phyloP scores from a whole-genome alignment of 148 eudicot genomes.

The Drosera capensis region DNA sequence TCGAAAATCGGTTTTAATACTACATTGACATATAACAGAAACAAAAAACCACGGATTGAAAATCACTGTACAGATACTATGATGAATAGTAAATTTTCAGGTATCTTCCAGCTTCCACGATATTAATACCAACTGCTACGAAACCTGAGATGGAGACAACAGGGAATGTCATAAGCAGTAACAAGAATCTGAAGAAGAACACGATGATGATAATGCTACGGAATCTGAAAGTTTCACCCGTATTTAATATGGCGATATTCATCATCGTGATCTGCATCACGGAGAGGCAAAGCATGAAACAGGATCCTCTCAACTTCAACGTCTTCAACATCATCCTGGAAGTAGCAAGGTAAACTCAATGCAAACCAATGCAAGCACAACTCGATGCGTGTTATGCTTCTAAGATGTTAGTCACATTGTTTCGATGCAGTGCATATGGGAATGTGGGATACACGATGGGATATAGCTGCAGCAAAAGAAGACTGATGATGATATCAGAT shows the following conservation, averaged over 20 bases:
- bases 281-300: slow-evolving; percentile 31
- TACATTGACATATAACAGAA: no score
- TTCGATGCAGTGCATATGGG: background rate
- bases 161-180: slow-evolving; percentile 5
- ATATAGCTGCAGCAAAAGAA: no score
- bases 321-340: slow-evolving; percentile 38
- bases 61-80: no score
- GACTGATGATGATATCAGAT: no score
- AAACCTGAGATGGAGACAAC: slow-evolving; percentile 5
- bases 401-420: no score
- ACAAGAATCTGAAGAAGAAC: background rate
- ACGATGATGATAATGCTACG: no score
- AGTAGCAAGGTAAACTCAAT: slow-evolving; percentile 34
- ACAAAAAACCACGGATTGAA: no score
- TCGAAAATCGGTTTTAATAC: no score
- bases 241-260: slow-evolving; percentile 31
- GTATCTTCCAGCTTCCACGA: slow-evolving; percentile 30
- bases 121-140: slow-evolving; percentile 11
- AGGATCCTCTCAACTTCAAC: slow-evolving; percentile 53
- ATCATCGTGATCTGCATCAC: slow-evolving; percentile 38
- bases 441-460: no score
- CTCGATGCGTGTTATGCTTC: no score
- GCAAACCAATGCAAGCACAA: no score
- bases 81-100: slow-evolving; percentile 8
- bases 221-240: slow-evolving; percentile 34